Conservation (phyloP, 2,329 filamentous ascomycete genomes). For the Stachybotrys echinatus region DNA sequence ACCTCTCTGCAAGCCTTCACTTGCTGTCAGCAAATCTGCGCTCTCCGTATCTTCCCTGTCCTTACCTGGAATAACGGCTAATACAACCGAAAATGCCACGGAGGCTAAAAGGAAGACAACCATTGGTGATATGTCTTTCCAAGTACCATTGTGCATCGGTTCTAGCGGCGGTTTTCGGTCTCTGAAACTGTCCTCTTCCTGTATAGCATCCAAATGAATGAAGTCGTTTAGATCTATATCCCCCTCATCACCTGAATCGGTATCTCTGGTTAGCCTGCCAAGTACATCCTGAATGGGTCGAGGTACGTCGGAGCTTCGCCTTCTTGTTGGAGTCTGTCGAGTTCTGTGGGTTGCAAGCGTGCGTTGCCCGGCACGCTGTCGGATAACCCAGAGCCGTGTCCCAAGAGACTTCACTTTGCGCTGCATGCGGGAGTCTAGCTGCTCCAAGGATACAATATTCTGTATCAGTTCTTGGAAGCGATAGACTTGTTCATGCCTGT, state of each 20-base stretch:
- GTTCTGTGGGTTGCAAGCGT: slow-evolving; percentile 1
- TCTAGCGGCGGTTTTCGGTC: not conserved
- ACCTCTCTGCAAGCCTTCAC: not conserved
- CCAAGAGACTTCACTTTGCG: slow-evolving; percentile 5
- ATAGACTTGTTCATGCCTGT: slow-evolving; percentile 4
- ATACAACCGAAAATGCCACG: slow-evolving; percentile 13
- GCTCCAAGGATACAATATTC: slow-evolving; percentile 12
- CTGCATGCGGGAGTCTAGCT: slow-evolving; percentile 3
- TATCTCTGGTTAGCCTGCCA: slow-evolving; percentile 4
- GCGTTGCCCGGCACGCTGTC: slow-evolving; percentile 9
- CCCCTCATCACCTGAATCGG: slow-evolving; percentile 5
- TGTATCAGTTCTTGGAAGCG: slow-evolving; percentile 16
- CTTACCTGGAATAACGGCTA: slow-evolving; percentile 12
- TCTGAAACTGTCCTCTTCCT: not conserved
- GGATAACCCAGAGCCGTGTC: slow-evolving; percentile 9
- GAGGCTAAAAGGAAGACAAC: slow-evolving; percentile 13
- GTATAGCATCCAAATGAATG: slow-evolving; percentile 9
- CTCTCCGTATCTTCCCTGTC: not conserved
- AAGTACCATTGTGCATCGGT: not conserved
- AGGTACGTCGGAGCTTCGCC: not conserved
- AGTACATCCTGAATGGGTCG: slow-evolving; percentile 2
- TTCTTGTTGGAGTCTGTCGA: not conserved
- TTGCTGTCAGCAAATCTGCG: not conserved
- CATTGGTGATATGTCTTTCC: slow-evolving; percentile 8
- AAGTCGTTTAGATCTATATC: slow-evolving; percentile 8